Percentiles rank a stretch among this genome's conserved stretches.
Conservation (phyloP, 176 grass and related monocot species). For the Phragmites australis region DNA sequence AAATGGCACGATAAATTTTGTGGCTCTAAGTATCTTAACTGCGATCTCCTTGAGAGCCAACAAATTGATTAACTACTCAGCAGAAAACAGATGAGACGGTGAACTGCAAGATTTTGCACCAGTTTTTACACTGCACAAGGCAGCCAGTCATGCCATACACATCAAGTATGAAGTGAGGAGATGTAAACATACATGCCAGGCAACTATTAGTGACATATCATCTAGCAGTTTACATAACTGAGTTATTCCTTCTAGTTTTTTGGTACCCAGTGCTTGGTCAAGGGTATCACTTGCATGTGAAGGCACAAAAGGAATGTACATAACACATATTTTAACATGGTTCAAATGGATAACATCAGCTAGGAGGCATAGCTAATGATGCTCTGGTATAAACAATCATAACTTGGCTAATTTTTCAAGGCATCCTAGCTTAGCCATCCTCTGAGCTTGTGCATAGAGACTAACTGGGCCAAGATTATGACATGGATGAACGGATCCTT, state of each 20-base stretch:
- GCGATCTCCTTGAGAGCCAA: neutral
- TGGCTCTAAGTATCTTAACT: neutral
- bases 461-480: conserved; percentile 9
- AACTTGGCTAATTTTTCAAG: conserved; percentile 1
- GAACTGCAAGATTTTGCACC: neutral
- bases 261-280: conserved; percentile 20
- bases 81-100: neutral
- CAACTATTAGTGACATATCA: neutral
- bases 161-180: neutral
- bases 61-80: neutral
- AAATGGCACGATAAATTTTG: neutral
- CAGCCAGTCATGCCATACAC: neutral
- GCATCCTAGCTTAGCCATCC: neutral
- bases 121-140: neutral
- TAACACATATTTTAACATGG: conserved; percentile 24
- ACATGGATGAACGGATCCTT: neutral
- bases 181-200: neutral
- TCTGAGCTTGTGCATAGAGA: neutral
- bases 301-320: conserved; percentile 13
- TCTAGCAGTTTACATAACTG: neutral
- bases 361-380: conserved; percentile 23
- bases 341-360: conserved; percentile 31
- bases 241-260: conserved; percentile 9
- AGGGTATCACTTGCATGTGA: conserved; percentile 34
- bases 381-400: neutral